Percentiles rank a stretch among this genome's conserved stretches.
Conservation (phyloP, 2,329 filamentous ascomycete genomes). For the Teratosphaeria destructans region DNA sequence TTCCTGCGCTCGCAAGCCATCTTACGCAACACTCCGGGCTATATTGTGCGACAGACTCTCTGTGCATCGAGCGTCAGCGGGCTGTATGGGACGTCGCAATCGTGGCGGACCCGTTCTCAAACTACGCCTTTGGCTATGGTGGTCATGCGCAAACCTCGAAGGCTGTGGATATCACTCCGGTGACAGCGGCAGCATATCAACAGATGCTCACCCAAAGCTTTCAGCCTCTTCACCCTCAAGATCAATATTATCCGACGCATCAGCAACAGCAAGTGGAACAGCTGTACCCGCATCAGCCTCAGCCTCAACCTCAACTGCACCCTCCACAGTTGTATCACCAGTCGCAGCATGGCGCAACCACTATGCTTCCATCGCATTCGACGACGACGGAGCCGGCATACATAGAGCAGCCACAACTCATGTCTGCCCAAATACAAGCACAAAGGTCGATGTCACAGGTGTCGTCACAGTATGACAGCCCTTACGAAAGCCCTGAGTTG, state of each 20-base stretch:
- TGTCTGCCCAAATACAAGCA: slow-evolving; percentile 12
- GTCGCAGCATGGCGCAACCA: slow-evolving; percentile 17
- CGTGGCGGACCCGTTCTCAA: slow-evolving; percentile 38
- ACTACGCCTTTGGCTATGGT: slow-evolving; percentile 37
- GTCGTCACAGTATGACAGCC: slow-evolving; percentile 20
- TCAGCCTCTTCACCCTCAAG: slow-evolving; percentile 14
- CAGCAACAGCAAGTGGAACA: slow-evolving; percentile 7
- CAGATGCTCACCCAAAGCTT: slow-evolving; percentile 17
- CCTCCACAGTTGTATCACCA: slow-evolving; percentile 11
- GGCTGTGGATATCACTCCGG: slow-evolving; percentile 5
- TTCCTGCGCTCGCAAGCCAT: neutral
- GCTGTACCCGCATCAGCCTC: neutral
- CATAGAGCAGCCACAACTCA: slow-evolving; percentile 18
- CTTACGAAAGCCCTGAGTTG: slow-evolving; percentile 22
- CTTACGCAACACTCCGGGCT: neutral
- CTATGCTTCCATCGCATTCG: slow-evolving; percentile 19
- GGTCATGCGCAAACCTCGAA: slow-evolving; percentile 4
- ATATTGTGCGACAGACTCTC: slow-evolving; percentile 32
- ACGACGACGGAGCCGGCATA: slow-evolving; percentile 18
- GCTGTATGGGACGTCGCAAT: slow-evolving; percentile 41
- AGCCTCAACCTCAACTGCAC: slow-evolving; percentile 9
- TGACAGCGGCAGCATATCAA: slow-evolving; percentile 18
- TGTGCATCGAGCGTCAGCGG: slow-evolving; percentile 42
- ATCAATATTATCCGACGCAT: slow-evolving; percentile 7
- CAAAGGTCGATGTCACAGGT: slow-evolving; percentile 14